Conservation (phyloP, 139 green algal species). For the Haematococcus lacustris region DNA sequence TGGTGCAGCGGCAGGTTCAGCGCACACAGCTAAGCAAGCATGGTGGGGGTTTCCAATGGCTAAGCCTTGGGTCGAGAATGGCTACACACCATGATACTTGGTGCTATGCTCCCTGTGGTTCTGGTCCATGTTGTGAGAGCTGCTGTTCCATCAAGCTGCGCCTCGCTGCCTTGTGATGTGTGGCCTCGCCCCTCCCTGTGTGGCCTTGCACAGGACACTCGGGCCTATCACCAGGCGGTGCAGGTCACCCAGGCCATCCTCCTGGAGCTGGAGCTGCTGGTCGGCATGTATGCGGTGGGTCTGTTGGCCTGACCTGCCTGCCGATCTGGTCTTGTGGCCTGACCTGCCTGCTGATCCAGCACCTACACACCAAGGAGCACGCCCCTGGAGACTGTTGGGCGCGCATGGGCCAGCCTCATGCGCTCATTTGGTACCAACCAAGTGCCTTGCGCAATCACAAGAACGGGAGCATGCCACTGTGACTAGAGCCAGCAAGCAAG, state of each 20-base stretch:
- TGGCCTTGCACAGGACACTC: not conserved
- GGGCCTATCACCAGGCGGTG: not conserved
- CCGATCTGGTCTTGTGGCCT: no score
- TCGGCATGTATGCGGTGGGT: not conserved
- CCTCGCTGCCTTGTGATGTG: not conserved
- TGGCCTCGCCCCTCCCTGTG: not conserved
- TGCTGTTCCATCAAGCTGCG: not conserved
- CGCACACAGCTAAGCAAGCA: not conserved
- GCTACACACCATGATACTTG: no score
- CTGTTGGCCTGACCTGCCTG: no score
- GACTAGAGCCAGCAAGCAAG: no score
- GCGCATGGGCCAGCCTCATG: no score
- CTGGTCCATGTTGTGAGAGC: not conserved
- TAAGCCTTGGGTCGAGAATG: not conserved
- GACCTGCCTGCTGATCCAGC: no score
- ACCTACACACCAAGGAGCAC: no score
- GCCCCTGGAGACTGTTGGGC: no score
- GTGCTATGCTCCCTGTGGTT: no score
- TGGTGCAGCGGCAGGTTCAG: not conserved
- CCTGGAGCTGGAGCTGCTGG: not conserved
- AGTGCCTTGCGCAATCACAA: no score
- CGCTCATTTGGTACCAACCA: no score
- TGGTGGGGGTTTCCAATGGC: not conserved
- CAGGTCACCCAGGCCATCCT: not conserved
- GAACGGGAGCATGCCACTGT: no score